These are phyloP conservation scores for Graphium sp. DNA, from an alignment of 2,329 filamentous ascomycete genomes.

Conservation along the genomic window DNA sequence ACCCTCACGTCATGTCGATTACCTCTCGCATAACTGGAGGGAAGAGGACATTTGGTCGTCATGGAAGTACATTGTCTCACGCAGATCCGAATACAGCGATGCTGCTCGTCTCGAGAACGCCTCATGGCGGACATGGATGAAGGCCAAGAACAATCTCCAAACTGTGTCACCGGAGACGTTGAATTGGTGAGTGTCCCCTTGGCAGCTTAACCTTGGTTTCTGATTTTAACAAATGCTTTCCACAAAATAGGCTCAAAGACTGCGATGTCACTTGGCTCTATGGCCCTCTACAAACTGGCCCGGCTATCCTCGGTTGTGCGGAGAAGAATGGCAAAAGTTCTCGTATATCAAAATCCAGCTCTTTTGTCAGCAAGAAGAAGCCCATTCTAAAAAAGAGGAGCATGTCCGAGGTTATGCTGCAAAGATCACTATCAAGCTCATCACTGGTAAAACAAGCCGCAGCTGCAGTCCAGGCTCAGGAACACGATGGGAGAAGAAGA, in stretches of 20 bases:
- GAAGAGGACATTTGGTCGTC: slow-evolving; percentile 97
- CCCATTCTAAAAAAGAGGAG: slow-evolving; percentile 93
- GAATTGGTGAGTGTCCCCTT: slow-evolving; percentile 56
- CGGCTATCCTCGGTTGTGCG: slow-evolving; percentile 32
- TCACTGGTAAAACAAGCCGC: slow-evolving; percentile 82
- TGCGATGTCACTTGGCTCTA: slow-evolving; percentile 97
- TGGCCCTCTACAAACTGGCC: slow-evolving; percentile 68
- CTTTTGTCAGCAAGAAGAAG: slow-evolving; percentile 66
- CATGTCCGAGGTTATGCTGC: slow-evolving; percentile 89
- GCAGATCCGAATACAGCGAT: slow-evolving; percentile 64
- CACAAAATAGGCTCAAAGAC: slow-evolving; percentile 67
- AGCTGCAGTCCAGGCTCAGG: slow-evolving; percentile 70
- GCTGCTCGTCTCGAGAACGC: slow-evolving; percentile 80
- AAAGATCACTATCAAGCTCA: slow-evolving; percentile 72
- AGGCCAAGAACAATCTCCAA: slow-evolving; percentile 70
- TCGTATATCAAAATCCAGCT: slow-evolving; percentile 35
- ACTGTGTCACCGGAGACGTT: slow-evolving; percentile 83
- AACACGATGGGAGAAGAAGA: slow-evolving; percentile 34
- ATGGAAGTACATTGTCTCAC: slow-evolving; percentile 82
- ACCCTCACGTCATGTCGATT: slow-evolving; percentile 84
- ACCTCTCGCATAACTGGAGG: slow-evolving; percentile 81
- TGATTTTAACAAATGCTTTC: neutral
- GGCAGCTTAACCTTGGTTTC: neutral
- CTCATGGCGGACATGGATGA: slow-evolving; percentile 94
- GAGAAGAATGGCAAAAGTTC: slow-evolving; percentile 19